Evolutionary conservation across 2,329 filamentous ascomycete species (phyloP).

Genomic region (Fusarium sp.): DNA sequence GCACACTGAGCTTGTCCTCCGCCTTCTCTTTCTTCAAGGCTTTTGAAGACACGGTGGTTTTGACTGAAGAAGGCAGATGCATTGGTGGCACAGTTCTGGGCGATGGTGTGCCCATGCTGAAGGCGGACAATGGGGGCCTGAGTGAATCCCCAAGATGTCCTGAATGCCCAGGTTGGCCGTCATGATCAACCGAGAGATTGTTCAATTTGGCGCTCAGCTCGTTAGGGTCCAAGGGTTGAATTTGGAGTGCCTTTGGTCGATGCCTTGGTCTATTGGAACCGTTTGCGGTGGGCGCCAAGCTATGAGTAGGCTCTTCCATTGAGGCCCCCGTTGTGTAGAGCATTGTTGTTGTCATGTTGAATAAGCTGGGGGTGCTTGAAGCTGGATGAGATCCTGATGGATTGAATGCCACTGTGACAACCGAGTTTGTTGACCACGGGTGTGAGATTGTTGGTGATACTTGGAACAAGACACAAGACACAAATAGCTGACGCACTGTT

Average conservation of each 20-base stretch:
- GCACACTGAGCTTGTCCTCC: slow-evolving; percentile 12
- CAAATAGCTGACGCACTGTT: not conserved
- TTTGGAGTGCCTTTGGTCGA: slow-evolving; percentile 41
- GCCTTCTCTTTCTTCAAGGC: slow-evolving; percentile 21
- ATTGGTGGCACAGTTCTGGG: slow-evolving; percentile 18
- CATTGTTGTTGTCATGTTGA: slow-evolving; percentile 38
- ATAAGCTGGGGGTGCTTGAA: slow-evolving; percentile 2
- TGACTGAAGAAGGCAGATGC: slow-evolving; percentile 2
- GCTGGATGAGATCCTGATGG: slow-evolving; percentile 1
- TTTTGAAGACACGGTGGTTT: slow-evolving; percentile 13
- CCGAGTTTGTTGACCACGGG: not conserved
- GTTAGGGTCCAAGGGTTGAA: slow-evolving; percentile 61
- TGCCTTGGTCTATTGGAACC: slow-evolving; percentile 33
- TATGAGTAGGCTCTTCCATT: slow-evolving; percentile 24
- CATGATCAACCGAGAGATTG: slow-evolving; percentile 62
- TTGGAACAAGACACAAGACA: not conserved
- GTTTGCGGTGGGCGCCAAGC: slow-evolving; percentile 14
- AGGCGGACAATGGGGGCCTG: slow-evolving; percentile 18
- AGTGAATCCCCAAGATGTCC: slow-evolving; percentile 48
- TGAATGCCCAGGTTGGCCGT: slow-evolving; percentile 38
- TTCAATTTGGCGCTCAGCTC: slow-evolving; percentile 65
- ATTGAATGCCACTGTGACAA: slow-evolving; percentile 16
- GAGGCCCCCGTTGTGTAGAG: slow-evolving; percentile 35
- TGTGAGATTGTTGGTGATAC: not conserved
- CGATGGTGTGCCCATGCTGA: slow-evolving; percentile 18